Conservation (phyloP, 2,329 filamentous ascomycete genomes). For the Rhinocladiella similis region DNA sequence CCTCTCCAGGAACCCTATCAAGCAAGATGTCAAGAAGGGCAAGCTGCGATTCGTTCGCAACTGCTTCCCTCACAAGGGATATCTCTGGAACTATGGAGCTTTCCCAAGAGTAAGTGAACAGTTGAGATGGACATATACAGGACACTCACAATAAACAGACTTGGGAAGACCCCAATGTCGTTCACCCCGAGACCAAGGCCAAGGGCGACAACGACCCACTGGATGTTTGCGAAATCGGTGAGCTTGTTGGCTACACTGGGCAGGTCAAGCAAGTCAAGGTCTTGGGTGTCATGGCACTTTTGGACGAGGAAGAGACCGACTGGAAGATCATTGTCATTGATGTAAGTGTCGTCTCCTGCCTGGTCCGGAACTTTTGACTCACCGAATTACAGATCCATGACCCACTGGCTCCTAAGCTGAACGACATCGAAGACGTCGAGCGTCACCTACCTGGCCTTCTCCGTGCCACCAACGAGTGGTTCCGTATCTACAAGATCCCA, state of each 20-base stretch:
- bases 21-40: constrained; percentile 99
- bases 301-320: constrained; percentile 99
- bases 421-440: constrained; percentile 99
- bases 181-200: constrained; percentile 98
- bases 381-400: constrained; percentile 63
- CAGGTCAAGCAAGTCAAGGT: constrained; percentile 99
- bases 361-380: neutral
- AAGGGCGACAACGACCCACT: constrained; percentile 99
- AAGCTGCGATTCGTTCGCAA: constrained; percentile 99
- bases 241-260: constrained; percentile 92
- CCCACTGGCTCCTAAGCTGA: constrained; percentile 91
- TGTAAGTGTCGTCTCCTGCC: constrained; percentile 30
- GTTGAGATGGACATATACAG: neutral
- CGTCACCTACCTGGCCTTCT: constrained; percentile 95
- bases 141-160: constrained; percentile 59
- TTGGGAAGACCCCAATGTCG: constrained; percentile 95
- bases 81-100: constrained; percentile 99
- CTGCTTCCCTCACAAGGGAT: constrained; percentile 99
- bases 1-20: constrained; percentile 74
- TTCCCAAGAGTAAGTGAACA: constrained; percentile 79
- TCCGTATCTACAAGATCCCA: constrained; percentile 99
- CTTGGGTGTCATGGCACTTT: constrained; percentile 96
- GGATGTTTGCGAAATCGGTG: constrained; percentile 98
- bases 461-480: constrained; percentile 99
- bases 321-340: constrained; percentile 99